Base-by-base conservation (phyloP, 2,329 filamentous ascomycete species). In the Xylariaceae sp. region DNA sequence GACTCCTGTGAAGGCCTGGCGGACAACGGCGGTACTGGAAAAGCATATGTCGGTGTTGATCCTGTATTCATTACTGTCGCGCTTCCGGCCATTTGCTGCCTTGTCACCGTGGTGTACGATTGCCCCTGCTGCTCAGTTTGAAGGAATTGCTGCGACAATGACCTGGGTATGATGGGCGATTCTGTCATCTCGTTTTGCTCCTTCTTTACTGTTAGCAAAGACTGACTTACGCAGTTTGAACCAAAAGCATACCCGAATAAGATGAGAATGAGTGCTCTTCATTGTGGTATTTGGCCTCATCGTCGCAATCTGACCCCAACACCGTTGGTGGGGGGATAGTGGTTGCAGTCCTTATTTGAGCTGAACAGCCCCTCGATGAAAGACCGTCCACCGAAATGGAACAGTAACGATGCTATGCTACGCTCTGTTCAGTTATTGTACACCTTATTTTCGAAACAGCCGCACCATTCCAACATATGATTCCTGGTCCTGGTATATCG, bases 101-200 rank as follows among this genome's bases (percentile, higher is more conserved):
- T 41, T 22, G 17, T 33, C 28, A 9, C 34, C 16, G 5, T 5
- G 7, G 44, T 16, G 13, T 39, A 11, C n/a, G 40, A 28, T 14
- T 43, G 42, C 33, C 47, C 34, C 16, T 38, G 13, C 16, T 44
- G 43, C 14, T 46, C 47, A 13, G 42, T 12, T 3, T 22, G 50
- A 42, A 49, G 12, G 17, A 46, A 47, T 18, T 31, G 45, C 43
- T 52, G 56, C 11, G 31, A 16, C 5, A 47, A 41, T 17, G 48
- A 19, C 22, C 41, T 44, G 40, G 51, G 53, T 13, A 60, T 42
- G 36, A 58, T 42, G 16, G 58, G 58, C 14, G 56, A 58, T 39
- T 58, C 55, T 36, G 47, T 31, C 51, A 53, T 53, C 33, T 58
- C 53, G 31, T 19, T 31, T 34, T 31, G 44, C 22, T 59, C 57